Evolutionary conservation across 306 rosid genomes (phyloP).

Genomic region (Mimosa bimucronata): DNA sequence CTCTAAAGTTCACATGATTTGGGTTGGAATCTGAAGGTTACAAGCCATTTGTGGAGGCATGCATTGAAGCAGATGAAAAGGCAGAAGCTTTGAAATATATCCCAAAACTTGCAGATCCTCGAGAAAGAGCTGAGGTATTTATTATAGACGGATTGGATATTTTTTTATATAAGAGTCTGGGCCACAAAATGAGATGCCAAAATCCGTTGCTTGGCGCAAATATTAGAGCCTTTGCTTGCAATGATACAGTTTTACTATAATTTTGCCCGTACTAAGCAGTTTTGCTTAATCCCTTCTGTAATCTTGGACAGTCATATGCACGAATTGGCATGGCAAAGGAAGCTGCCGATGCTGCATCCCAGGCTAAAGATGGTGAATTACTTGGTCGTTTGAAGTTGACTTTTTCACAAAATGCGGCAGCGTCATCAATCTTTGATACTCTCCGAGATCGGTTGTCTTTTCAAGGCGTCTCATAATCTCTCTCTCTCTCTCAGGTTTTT

Average conservation of each 20-base stretch:
- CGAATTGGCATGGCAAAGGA: constrained; percentile 97
- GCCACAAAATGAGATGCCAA: too few relatives aligned
- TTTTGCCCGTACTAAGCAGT: constrained; percentile 8
- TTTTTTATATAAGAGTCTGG: too few relatives aligned
- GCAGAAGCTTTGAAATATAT: constrained; percentile 92
- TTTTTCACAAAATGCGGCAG: constrained; percentile 81
- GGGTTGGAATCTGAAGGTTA: constrained; percentile 61
- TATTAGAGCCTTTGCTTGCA: constrained; percentile 27
- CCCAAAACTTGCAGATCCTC: constrained; percentile 90
- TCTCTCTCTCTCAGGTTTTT: constrained; percentile 12
- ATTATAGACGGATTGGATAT: constrained; percentile 1
- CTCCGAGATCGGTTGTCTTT: constrained; percentile 82
- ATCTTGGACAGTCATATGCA: constrained; percentile 76
- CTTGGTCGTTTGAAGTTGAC: constrained; percentile 88
- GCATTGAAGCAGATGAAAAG: constrained; percentile 93
- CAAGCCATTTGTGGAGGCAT: constrained; percentile 96
- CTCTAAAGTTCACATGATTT: constrained; percentile 28
- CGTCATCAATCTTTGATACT: constrained; percentile 82
- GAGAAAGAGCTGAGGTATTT: constrained; percentile 94
- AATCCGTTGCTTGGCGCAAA: not conserved
- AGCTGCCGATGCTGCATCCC: constrained; percentile 98
- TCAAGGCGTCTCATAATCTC: constrained; percentile 69
- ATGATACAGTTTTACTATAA: not conserved
- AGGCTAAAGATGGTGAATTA: constrained; percentile 91
- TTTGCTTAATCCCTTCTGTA: constrained; percentile 22